Conservation (phyloP, 306 rosid species). For the Fagus sylvatica region DNA sequence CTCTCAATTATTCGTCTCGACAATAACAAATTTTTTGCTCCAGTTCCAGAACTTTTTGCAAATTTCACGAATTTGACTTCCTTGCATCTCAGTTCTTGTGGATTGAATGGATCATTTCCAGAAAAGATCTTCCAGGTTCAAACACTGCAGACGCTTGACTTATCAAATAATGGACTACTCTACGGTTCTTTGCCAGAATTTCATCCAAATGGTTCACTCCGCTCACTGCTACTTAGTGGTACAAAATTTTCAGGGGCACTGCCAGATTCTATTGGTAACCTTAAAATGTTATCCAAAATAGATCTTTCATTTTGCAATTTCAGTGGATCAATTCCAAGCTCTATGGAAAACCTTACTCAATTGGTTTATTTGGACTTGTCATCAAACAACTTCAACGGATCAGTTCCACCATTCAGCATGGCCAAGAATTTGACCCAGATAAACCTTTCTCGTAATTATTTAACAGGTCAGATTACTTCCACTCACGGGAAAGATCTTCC, state of each 20-base stretch:
- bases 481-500: constrained; percentile 24
- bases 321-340: constrained; percentile 26
- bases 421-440: constrained; percentile 18
- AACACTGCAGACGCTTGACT: constrained; percentile 13
- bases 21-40: neutral
- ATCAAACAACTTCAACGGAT: constrained; percentile 13
- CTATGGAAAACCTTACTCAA: constrained; percentile 12
- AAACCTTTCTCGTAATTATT: constrained; percentile 22
- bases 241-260: constrained; percentile 27
- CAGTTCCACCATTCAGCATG: constrained; percentile 26
- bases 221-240: neutral
- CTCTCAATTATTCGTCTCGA: constrained; percentile 33
- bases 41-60: constrained; percentile 25
- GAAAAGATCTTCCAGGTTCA: constrained; percentile 25
- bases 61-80: constrained; percentile 29
- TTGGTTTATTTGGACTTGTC: constrained; percentile 29
- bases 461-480: constrained; percentile 27
- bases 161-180: neutral
- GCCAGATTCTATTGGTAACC: constrained; percentile 30
- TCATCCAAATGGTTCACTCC: neutral
- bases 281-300: constrained; percentile 14
- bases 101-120: constrained; percentile 25
- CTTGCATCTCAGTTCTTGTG: neutral
- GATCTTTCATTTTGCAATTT: constrained; percentile 23
- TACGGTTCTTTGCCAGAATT: constrained; percentile 34